Conservation (phyloP, 441 rosid species). For the Euphorbia corollata region DNA sequence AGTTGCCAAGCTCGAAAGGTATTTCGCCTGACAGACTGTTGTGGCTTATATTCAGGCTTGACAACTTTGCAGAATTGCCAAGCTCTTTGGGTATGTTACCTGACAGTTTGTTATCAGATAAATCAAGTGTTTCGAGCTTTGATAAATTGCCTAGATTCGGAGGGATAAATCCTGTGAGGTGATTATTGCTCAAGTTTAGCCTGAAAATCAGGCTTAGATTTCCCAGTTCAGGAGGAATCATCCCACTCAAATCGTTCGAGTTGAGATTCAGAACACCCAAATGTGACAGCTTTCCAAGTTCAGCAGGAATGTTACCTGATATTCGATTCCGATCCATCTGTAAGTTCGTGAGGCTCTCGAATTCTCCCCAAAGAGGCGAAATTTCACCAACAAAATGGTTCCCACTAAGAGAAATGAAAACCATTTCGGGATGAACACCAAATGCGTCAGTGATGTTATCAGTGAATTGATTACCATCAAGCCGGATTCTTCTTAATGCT, state of each 20-base stretch:
- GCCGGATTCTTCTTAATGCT: slow-evolving; percentile 35
- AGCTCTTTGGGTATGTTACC: slow-evolving; percentile 38
- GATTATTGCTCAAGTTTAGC: slow-evolving; percentile 48
- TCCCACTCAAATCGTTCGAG: slow-evolving; percentile 42
- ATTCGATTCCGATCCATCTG: slow-evolving; percentile 45
- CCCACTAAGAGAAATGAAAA: slow-evolving; percentile 31
- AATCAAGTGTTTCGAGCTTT: slow-evolving; percentile 36
- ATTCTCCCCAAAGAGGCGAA: slow-evolving; percentile 54
- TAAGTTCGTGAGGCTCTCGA: slow-evolving; percentile 43
- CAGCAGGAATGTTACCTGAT: slow-evolving; percentile 44
- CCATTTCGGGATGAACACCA: slow-evolving; percentile 41
- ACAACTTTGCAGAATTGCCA: slow-evolving; percentile 29
- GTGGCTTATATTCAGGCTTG: slow-evolving; percentile 45
- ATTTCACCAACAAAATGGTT: slow-evolving; percentile 47
- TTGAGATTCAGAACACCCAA: slow-evolving; percentile 34
- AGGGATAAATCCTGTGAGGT: slow-evolving; percentile 40
- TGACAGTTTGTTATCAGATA: slow-evolving; percentile 36
- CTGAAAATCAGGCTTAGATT: slow-evolving; percentile 31
- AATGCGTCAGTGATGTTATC: slow-evolving; percentile 46
- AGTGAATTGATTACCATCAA: slow-evolving; percentile 48
- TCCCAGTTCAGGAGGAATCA: slow-evolving; percentile 44
- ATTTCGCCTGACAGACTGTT: slow-evolving; percentile 45
- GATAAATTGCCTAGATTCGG: slow-evolving; percentile 27
- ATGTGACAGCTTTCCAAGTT: slow-evolving; percentile 37
- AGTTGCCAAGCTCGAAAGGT: slow-evolving; percentile 38